Conservation (phyloP, 2,329 filamentous ascomycete species). For the Colletotrichum coccodes region DNA sequence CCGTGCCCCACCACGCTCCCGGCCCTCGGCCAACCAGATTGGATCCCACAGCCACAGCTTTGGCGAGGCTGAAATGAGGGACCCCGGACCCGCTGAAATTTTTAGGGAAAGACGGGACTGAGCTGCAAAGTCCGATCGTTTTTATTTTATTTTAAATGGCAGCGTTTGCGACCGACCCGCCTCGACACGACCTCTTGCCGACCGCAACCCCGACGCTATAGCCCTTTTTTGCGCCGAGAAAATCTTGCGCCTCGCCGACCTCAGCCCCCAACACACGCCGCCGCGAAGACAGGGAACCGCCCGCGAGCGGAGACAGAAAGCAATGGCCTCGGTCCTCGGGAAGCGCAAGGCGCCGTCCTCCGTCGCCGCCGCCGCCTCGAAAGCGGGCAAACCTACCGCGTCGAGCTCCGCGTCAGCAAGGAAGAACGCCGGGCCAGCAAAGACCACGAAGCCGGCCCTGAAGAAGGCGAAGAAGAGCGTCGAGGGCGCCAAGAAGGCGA, state of each 20-base stretch:
- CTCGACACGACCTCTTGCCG: neutral
- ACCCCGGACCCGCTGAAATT: slow-evolving; percentile 11
- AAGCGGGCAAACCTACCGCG: neutral
- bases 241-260: neutral
- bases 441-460: no score
- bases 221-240: no score
- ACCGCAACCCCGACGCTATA: neutral
- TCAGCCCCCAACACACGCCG: neutral
- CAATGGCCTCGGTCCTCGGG: slow-evolving; percentile 33
- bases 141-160: no score
- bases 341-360: slow-evolving; percentile 33
- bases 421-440: neutral
- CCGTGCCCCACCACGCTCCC: neutral
- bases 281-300: neutral
- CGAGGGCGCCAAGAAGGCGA: neutral
- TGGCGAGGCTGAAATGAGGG: slow-evolving; percentile 1
- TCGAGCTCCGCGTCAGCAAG: neutral
- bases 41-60: neutral
- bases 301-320: neutral
- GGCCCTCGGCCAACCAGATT: neutral
- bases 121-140: neutral
- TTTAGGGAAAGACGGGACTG: neutral
- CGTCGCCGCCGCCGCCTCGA: neutral
- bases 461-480: neutral
- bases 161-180: neutral